Evolutionary conservation across 2,329 filamentous ascomycete genomes (phyloP), one percentile per base, ranked within the genome.

Genomic region (Aspergillus nomiae): DNA sequence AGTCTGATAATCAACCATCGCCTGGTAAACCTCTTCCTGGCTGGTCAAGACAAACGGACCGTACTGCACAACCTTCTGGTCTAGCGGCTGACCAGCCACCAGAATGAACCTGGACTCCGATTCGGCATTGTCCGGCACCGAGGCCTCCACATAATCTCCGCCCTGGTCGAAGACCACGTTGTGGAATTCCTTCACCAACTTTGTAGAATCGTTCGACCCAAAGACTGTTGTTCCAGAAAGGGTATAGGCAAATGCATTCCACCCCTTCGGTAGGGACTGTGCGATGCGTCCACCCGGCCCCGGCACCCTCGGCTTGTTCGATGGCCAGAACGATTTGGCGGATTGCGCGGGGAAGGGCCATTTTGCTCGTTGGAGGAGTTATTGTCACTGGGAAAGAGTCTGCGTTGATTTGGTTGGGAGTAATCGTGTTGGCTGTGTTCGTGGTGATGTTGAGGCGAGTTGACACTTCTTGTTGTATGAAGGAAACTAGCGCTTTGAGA

Each of bases 241-340:
- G 4, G 88, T 90, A 77, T 97, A 98, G 19, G 90, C 89, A 73
- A 98, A 98, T 1, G 92, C 88, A 76, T 96, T 97, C 92, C 93
- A 98, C 32, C 89, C 90, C 65, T 83, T 80, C 0, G 94, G 94
- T 3, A 98, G 74, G 6, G 86, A 78, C 81, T 98, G 94, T 26
- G 83, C 84, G 68, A 98, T 82, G 63, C 84, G 87, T 54, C 92
- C 93, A 59, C 94, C 94, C 0, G 94, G 93, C 71, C 87, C 95
- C 94, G 0, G 89, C 92, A 50, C 94, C 94, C 78, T 98, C 94
- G 32, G 91, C 83, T 78, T 96, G 92, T 78, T 97, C 92, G 63
- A 90, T 80, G 64, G 94, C 94, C 51, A 92, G 85, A 78, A 97
- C 94, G 69, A 90, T 88, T 80, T 94, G 91, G 69, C 87, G 88